Evolutionary conservation across 352 stramenopile genomes (phyloP), one percentile per base, ranked within the genome.

Genomic region (Hyaloperonospora arabidopsidis): DNA sequence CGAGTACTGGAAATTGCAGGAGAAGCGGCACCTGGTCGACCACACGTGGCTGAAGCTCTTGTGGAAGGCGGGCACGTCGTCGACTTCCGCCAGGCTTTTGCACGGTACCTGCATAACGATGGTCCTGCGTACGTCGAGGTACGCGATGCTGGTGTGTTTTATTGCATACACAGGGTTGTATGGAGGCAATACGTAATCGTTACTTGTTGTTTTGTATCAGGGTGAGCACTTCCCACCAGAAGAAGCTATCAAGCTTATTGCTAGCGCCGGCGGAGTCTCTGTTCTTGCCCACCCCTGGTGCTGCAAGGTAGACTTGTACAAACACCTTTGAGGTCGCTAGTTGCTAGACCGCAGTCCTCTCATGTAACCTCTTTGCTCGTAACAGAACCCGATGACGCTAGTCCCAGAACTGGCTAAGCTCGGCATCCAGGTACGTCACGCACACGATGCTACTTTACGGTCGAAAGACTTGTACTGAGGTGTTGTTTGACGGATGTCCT

Each of bases 271-370:
- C 11, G 83, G 83, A 2, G 68, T 93, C 12, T 93, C 83, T 0
- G 76, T 93, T 47, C 68, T 93, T n/a, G 83, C 83, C 0, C 83
- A 93, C 47, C 83, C 83, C 17, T 93, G 83, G 83, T 91, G 80
- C 49, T 93, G 79, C 57, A 93, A 91, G 56, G 77, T 86, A 55
- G 3, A 50, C 21, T 45, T 54, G 1, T 17, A 23, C 28, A 18
- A 49, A 38, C 21, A 2, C 2, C 13, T 28, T 29, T 46, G 38
- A 32, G 50, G 34, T 8, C 35, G 17, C 36, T 28, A 5, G 8
- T 23, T 49, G 15, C 13, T 40, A 19, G 5, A 23, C 61, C 13
- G 47, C 19, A 15, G 8, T 18, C n/a, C n/a, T 14, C 13, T 43
- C 19, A 10, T 23, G 23, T 40, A 18, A 21, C 19, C 36, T 35